Percentiles rank a stretch among this genome's conserved stretches.
These are phyloP conservation scores for Trichoderma atrobrunneum DNA, from an alignment of 2,329 filamentous ascomycete genomes.

Conservation along the genomic window DNA sequence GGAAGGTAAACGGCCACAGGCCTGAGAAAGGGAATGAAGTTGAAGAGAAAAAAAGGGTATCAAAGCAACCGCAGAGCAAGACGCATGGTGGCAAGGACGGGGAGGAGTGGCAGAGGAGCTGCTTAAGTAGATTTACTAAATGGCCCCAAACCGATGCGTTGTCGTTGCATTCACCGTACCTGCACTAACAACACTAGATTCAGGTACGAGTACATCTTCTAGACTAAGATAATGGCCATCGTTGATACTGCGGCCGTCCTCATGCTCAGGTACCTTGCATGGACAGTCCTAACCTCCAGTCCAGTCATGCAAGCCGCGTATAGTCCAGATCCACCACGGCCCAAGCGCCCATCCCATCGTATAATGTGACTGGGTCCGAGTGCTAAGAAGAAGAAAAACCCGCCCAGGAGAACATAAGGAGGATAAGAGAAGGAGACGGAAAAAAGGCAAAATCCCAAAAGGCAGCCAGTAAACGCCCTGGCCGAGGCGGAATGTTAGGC, in stretches of 20 bases:
- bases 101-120: background rate
- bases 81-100: background rate
- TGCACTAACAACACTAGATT: background rate
- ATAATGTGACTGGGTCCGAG: background rate
- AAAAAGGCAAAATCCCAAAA: background rate
- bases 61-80: background rate
- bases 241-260: background rate
- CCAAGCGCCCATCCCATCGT: conserved; percentile 1
- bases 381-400: background rate
- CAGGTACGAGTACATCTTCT: background rate
- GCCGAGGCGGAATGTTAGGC: background rate
- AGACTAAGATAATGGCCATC: background rate
- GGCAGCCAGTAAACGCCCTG: background rate
- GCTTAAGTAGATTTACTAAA: background rate
- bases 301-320: background rate
- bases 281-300: background rate
- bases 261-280: background rate
- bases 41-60: background rate
- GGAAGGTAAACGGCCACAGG: conserved; percentile 10
- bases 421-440: too few relatives aligned
- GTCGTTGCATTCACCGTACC: background rate
- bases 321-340: background rate
- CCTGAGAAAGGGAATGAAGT: background rate
- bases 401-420: background rate
- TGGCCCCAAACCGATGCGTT: background rate